Conservation (phyloP, 2,329 filamentous ascomycete genomes). For the Chaetomiaceae sp. region DNA sequence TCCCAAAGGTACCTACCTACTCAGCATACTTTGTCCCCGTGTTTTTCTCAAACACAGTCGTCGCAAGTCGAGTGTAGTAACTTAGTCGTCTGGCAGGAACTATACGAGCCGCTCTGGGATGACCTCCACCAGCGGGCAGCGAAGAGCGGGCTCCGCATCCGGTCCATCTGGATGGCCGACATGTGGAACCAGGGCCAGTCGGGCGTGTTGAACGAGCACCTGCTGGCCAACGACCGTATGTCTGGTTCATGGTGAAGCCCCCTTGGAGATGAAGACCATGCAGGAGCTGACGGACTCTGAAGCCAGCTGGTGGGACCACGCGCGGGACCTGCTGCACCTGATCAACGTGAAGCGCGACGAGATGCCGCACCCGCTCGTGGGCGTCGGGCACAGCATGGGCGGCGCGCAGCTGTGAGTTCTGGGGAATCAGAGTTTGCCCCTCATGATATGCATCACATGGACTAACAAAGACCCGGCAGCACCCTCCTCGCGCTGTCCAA, state of each 20-base stretch:
- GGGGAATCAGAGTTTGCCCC: too few relatives aligned
- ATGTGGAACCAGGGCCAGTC: slow-evolving; percentile 79
- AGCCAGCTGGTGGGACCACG: slow-evolving; percentile 82
- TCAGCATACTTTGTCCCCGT: too few relatives aligned
- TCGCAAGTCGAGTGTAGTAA: too few relatives aligned
- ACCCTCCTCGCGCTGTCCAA: slow-evolving; percentile 59
- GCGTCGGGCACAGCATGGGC: slow-evolving; percentile 86
- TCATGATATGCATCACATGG: too few relatives aligned
- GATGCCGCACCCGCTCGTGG: slow-evolving; percentile 77
- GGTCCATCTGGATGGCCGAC: slow-evolving; percentile 85
- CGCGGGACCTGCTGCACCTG: slow-evolving; percentile 77
- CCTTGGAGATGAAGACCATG: not conserved
- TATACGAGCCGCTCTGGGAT: slow-evolving; percentile 90
- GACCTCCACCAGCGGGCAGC: slow-evolving; percentile 60
- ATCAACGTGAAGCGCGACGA: slow-evolving; percentile 74
- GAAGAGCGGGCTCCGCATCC: slow-evolving; percentile 59
- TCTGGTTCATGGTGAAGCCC: not conserved
- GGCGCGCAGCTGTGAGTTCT: slow-evolving; percentile 32
- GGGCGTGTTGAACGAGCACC: slow-evolving; percentile 66
- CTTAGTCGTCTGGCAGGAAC: slow-evolving; percentile 60
- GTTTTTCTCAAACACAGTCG: too few relatives aligned
- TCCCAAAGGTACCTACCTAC: slow-evolving; percentile 83
- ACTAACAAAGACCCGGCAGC: not conserved
- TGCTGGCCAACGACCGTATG: slow-evolving; percentile 68
- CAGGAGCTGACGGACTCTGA: too few relatives aligned